Percentiles rank a stretch among this genome's conserved stretches.
These are phyloP conservation scores for Clonostachys rhizophaga DNA, from an alignment of 2,329 filamentous ascomycete genomes.

Conservation along the genomic window DNA sequence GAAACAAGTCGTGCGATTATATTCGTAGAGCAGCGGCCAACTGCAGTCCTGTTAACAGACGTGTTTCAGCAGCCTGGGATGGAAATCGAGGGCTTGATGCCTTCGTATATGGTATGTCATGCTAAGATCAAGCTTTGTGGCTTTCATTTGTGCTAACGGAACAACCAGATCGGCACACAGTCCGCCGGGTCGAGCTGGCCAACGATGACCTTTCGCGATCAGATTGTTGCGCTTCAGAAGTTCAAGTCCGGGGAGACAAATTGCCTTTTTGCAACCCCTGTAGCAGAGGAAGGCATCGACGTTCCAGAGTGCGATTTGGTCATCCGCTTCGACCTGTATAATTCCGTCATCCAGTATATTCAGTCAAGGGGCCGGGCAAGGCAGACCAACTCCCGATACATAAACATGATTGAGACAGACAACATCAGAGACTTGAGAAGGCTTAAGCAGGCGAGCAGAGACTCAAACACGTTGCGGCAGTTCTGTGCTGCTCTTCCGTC, in stretches of 20 bases:
- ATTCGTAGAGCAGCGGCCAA: constrained; percentile 77
- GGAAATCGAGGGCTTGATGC: constrained; percentile 51
- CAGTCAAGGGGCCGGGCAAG: constrained; percentile 51
- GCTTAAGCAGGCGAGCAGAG: constrained; percentile 54
- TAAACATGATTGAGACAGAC: constrained; percentile 71
- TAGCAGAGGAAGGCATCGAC: constrained; percentile 65
- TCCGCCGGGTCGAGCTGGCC: neutral
- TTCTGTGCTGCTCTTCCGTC: constrained; percentile 75
- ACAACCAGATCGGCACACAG: constrained; percentile 48
- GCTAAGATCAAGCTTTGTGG: neutral
- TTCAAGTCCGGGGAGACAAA: constrained; percentile 52
- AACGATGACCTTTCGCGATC: neutral
- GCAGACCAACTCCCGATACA: constrained; percentile 41
- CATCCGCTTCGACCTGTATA: constrained; percentile 47
- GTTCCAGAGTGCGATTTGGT: constrained; percentile 60
- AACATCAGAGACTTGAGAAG: constrained; percentile 57
- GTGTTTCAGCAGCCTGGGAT: constrained; percentile 56
- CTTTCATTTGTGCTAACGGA: constrained; percentile 9
- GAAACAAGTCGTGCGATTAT: constrained; percentile 63
- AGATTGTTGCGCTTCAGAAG: constrained; percentile 27
- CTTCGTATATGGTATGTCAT: constrained; percentile 55
- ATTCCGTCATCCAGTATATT: constrained; percentile 51
- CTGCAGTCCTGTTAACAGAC: constrained; percentile 67
- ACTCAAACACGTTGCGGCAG: constrained; percentile 60
- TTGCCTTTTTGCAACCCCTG: constrained; percentile 57